phyloP scores from a whole-genome alignment of 495 filamentous ascomycete genomes.

The Sporormia fimetaria region DNA sequence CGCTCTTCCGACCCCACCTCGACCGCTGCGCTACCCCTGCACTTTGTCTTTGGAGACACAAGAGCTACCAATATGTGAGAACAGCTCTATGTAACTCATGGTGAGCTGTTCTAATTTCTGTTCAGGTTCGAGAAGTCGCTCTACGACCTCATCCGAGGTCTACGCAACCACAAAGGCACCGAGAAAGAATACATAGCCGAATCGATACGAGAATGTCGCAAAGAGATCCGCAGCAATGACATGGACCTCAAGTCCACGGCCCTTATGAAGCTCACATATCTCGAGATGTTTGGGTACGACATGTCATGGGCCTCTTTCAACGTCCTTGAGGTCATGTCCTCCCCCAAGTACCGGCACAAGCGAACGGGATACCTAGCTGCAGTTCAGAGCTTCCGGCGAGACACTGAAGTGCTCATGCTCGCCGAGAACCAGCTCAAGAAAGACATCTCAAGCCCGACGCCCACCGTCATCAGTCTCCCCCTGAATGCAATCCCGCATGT shows the following conservation, averaged over 20 bases:
- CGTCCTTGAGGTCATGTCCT: slow-evolving; percentile 97
- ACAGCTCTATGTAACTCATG: background rate
- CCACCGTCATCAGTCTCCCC: slow-evolving; percentile 69
- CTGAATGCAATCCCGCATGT: slow-evolving; percentile 82
- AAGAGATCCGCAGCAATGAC: slow-evolving; percentile 80
- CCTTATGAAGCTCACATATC: slow-evolving; percentile 84
- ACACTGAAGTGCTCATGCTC: slow-evolving; percentile 95
- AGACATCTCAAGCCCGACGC: slow-evolving; percentile 68
- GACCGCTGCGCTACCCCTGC: background rate
- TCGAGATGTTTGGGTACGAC: slow-evolving; percentile 98
- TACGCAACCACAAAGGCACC: slow-evolving; percentile 84
- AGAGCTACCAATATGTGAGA: slow-evolving; percentile 18
- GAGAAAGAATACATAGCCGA: slow-evolving; percentile 90
- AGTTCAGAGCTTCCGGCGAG: slow-evolving; percentile 86
- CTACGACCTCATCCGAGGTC: slow-evolving; percentile 94
- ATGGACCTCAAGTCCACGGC: slow-evolving; percentile 97
- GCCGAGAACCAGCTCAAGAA: slow-evolving; percentile 96
- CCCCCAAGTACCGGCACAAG: slow-evolving; percentile 85
- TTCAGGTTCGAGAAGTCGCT: slow-evolving; percentile 96
- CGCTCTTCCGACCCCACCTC: slow-evolving; percentile 20
- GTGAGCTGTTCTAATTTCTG: background rate
- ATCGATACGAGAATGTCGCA: slow-evolving; percentile 84
- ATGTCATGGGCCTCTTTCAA: slow-evolving; percentile 99
- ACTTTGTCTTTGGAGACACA: slow-evolving; percentile 2
- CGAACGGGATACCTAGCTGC: slow-evolving; percentile 92